These are phyloP conservation scores for Phycomyces nitens DNA, from an alignment of 192 early-diverging fungal genomes.

Conservation along the genomic window DNA sequence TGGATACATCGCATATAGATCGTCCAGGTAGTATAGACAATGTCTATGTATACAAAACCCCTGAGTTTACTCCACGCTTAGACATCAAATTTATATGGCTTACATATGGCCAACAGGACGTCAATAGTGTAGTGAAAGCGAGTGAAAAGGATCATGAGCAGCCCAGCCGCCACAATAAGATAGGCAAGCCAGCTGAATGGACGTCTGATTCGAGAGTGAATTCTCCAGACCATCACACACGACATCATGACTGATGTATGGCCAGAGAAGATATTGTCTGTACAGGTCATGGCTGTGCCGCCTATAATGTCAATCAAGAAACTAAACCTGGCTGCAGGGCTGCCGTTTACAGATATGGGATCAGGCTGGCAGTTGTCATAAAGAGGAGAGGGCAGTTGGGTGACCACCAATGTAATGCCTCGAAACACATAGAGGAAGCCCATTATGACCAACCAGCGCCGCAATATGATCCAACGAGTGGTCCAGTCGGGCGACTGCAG, in stretches of 20 bases:
- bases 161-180: slow-evolving; percentile 35
- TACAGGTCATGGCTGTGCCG: slow-evolving; percentile 49
- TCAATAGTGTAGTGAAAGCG: slow-evolving; percentile 63
- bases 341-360: slow-evolving; percentile 32
- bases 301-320: slow-evolving; percentile 46
- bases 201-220: slow-evolving; percentile 46
- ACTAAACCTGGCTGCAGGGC: slow-evolving; percentile 40
- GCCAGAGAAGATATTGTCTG: slow-evolving; percentile 64
- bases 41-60: slow-evolving; percentile 5
- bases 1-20: slow-evolving; percentile 20
- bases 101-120: slow-evolving; percentile 48
- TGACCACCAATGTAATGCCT: slow-evolving; percentile 52
- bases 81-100: not conserved
- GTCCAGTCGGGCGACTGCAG: slow-evolving; percentile 46
- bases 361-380: slow-evolving; percentile 35
- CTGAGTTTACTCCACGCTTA: not conserved
- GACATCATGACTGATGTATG: slow-evolving; percentile 56
- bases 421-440: slow-evolving; percentile 52
- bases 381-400: slow-evolving; percentile 50
- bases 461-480: slow-evolving; percentile 45
- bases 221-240: slow-evolving; percentile 51
- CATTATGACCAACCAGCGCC: slow-evolving; percentile 52
- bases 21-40: slow-evolving; percentile 22
- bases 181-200: slow-evolving; percentile 39
- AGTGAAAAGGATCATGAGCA: slow-evolving; percentile 49